These are phyloP conservation scores for Breynia disticha DNA, from an alignment of 441 rosid genomes.

Conservation along the genomic window DNA sequence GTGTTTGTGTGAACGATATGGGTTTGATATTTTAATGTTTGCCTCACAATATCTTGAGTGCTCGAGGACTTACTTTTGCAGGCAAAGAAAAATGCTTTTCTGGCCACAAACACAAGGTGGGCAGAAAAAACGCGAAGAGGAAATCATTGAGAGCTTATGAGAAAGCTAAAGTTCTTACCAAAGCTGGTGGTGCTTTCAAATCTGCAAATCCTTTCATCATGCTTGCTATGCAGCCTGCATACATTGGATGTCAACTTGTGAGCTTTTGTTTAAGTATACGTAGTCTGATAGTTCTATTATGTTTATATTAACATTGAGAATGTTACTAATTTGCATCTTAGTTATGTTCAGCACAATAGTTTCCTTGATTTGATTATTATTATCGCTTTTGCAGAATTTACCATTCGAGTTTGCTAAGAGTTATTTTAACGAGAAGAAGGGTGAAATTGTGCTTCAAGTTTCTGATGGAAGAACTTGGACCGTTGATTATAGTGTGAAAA, in stretches of 20 bases:
- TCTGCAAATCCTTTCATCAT: background rate
- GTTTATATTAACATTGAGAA: conserved; percentile 24
- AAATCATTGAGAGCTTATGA: conserved; percentile 4
- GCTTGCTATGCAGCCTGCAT: too few relatives aligned
- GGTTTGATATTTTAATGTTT: too few relatives aligned
- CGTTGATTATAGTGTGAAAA: background rate
- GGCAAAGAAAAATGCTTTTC: too few relatives aligned
- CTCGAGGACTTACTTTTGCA: too few relatives aligned
- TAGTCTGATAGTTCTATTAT: background rate
- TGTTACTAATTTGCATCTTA: background rate
- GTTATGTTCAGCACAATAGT: background rate
- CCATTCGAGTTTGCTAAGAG: background rate
- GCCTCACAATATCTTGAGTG: too few relatives aligned
- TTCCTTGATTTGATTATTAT: background rate
- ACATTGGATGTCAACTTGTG: background rate
- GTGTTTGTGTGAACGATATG: too few relatives aligned
- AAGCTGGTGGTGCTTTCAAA: conserved; percentile 8
- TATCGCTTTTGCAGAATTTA: background rate
- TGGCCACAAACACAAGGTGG: too few relatives aligned
- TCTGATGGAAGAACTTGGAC: conserved; percentile 20
- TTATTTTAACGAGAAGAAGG: background rate
- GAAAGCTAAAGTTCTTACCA: conserved; percentile 4
- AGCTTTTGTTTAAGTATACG: background rate
- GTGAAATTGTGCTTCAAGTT: background rate
- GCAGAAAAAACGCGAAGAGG: too few relatives aligned